Evolutionary conservation across 2,329 filamentous ascomycete genomes (phyloP).

Genomic region (Pestalotiopsis sp.): DNA sequence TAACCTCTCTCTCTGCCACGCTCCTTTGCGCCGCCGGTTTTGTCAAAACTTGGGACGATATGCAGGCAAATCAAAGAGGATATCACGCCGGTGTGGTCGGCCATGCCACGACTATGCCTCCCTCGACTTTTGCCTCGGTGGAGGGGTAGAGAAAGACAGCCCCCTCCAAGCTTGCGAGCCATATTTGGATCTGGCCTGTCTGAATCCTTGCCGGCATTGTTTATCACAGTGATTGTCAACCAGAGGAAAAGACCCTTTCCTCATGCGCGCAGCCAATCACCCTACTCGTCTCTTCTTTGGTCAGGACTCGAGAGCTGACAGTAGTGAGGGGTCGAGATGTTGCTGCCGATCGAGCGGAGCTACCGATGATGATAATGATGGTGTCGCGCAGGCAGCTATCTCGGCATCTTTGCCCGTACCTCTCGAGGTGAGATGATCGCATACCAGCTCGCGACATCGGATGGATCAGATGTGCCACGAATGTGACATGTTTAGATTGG

Average conservation of each 20-base stretch:
- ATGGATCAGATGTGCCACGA: background rate
- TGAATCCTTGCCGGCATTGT: background rate
- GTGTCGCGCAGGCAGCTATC: background rate
- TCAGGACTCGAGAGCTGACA: background rate
- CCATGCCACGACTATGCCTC: background rate
- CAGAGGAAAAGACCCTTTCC: background rate
- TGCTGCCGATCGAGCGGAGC: background rate
- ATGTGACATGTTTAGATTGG: background rate
- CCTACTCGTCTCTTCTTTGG: background rate
- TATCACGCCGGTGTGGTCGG: background rate
- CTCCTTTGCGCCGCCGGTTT: background rate
- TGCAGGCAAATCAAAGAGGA: slow-evolving; percentile 6
- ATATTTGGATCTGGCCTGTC: background rate
- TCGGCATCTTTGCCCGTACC: background rate
- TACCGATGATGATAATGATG: background rate
- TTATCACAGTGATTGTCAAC: background rate
- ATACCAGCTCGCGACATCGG: background rate
- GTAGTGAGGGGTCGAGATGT: background rate
- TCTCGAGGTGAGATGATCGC: background rate
- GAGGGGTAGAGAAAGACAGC: background rate
- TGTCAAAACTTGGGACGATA: background rate
- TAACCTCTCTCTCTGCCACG: no score
- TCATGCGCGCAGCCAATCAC: background rate
- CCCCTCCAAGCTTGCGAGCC: background rate
- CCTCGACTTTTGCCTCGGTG: background rate